Percentiles rank a stretch among this genome's conserved stretches.
Evolutionary conservation across 352 stramenopile species (phyloP).

Genomic region (Pythium apleroticum): DNA sequence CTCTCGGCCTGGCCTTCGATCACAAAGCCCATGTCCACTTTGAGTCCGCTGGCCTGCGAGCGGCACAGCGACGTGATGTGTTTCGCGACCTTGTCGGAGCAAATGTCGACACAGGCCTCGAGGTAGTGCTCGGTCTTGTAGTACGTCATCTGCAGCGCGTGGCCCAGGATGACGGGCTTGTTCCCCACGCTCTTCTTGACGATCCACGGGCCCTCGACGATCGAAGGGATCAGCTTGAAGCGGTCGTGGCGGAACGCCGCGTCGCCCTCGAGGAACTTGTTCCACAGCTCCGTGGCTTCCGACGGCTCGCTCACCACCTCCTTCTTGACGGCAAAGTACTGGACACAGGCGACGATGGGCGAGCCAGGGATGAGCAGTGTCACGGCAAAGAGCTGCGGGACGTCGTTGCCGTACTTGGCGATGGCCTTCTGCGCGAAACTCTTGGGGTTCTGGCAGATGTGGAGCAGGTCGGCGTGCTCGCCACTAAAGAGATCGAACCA

Average conservation of each 20-base stretch:
- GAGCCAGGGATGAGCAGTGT: constrained; percentile 71
- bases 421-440: constrained; percentile 65
- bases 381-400: constrained; percentile 73
- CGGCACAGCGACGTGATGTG: constrained; percentile 78
- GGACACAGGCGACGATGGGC: constrained; percentile 63
- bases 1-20: constrained; percentile 64
- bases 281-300: constrained; percentile 43
- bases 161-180: constrained; percentile 77
- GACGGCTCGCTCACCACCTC: constrained; percentile 4
- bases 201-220: constrained; percentile 80
- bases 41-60: constrained; percentile 60
- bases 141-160: constrained; percentile 62
- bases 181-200: constrained; percentile 77
- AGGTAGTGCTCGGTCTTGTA: constrained; percentile 64
- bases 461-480: constrained; percentile 60
- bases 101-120: constrained; percentile 78
- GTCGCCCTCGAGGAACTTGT: constrained; percentile 60
- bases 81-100: constrained; percentile 68
- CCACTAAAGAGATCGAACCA: constrained; percentile 84
- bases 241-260: constrained; percentile 68
- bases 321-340: constrained; percentile 70
- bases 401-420: constrained; percentile 60
- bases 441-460: constrained; percentile 66
- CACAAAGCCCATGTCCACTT: constrained; percentile 81
- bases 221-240: constrained; percentile 78